Evolutionary conservation across 2,329 filamentous ascomycete species (phyloP), one percentile per base, ranked within the genome.

Genomic region (Fusarium sulawesiense): DNA sequence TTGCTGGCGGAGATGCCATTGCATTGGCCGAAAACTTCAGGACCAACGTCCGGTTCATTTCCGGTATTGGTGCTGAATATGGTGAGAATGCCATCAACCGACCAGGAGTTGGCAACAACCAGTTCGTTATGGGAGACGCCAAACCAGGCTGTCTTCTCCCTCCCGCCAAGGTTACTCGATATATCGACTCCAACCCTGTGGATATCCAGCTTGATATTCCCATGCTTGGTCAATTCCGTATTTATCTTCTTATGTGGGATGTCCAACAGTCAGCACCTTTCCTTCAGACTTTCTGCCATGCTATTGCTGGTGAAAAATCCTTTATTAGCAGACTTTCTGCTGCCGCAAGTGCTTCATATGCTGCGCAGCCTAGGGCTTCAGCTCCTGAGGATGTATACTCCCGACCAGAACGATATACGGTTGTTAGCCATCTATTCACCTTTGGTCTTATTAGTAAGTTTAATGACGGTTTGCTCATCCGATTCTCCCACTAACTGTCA

Each of bases 201-300:
- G 90, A 94, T 72, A 82, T 94, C 29, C 91, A 94, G 76, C 87
- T 93, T 8, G 92, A 94, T 74, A 92, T 94, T 46, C 92, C 92
- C 3, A 87, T 93, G 79, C 82, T 94, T 8, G 90, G 92, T 27
- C 92, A 94, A 75, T 94, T 94, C 82, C 87, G 91, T 50, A 86
- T 93, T 47, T 93, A 92, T 77, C 85, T 94, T 64, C 86, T 94
- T 64, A 86, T 89, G 65, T 88, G 87, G 74, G 85, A 92, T 73
- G 83, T 93, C 4, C 82, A 84, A 57, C 78, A 83, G 32, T 84
- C 85, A 6, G 81, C 81, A 56, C 80, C 81, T 2, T 92, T 92
- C 78, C 81, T 93, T 25, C 81, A 86, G 9, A 83, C 82, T 0
- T 84, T 93, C 42, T 91, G 87, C 71, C 80, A 83, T 27, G 80